Evolutionary conservation across 148 eudicot species (phyloP), one percentile per base, ranked within the genome.

Genomic region (Vaccinium myrtillus): DNA sequence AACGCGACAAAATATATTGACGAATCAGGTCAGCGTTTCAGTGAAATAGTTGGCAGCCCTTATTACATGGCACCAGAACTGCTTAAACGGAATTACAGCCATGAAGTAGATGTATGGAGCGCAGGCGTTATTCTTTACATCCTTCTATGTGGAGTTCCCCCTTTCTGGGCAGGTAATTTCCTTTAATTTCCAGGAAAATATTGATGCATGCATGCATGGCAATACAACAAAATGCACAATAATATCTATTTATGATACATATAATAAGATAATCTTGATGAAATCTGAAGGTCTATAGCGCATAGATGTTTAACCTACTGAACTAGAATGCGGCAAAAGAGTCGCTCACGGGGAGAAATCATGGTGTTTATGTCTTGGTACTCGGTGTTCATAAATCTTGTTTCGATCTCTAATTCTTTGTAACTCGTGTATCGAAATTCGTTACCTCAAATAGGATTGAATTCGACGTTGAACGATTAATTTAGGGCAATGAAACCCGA

Each of bases 111-210:
- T 84, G 87, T 96, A 8, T 96, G 99, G 99, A 96, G 99, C 69
- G 92, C 94, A 1, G 99, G 99, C 79, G 97, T 96, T 75, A 96
- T 96, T 79, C 97, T 96, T 19, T 96, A 96, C 90, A 94, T 94
- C 81, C 89, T 94, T 79, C 89, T 67, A 11, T 67, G 73, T 67
- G 73, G 73, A 0, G 73, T 27, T 67, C 73, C 73, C 16, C 73
- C 73, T 13, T 94, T 96, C 75, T 96, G 99, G 99, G 98, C 97
- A 87, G 99, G 99, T 93, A 87, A 87, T 11, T 2, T 27, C 78
- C 49, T 11, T 5, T 43, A 43, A 43, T 43, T 4, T 67, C 16
- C 36, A 4, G 12, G 39, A 23, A 67, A 67, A 0, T 15, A 12
- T 25, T 4, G 16, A 67, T 30, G 36, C 73, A 11, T 30, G 36